Percentiles rank a stretch among this genome's conserved stretches.
phyloP scores from a whole-genome alignment of 176 grass and related monocot genomes.

The Thinopyrum elongatum region DNA sequence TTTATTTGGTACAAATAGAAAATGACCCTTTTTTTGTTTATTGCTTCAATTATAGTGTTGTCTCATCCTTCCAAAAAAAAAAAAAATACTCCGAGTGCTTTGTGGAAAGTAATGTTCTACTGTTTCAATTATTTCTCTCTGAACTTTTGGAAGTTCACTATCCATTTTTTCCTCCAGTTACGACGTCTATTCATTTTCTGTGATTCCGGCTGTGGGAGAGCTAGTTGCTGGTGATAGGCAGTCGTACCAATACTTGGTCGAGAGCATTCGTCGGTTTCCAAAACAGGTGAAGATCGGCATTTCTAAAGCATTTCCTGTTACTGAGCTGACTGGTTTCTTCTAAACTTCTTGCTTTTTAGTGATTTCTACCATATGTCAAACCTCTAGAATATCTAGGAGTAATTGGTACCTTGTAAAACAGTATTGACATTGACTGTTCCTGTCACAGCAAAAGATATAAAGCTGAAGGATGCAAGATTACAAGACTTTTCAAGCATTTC shows the following conservation, averaged over 20 bases:
- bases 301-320: constrained; percentile 1
- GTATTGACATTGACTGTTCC: background rate
- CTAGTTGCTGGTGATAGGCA: constrained; percentile 74
- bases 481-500: background rate
- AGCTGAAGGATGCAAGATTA: background rate
- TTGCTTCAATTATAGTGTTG: background rate
- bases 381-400: background rate
- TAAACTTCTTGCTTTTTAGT: background rate
- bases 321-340: background rate
- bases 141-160: background rate
- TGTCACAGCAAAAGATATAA: background rate
- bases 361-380: background rate
- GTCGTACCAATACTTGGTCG: constrained; percentile 94
- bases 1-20: background rate
- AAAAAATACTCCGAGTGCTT: background rate
- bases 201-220: constrained; percentile 88
- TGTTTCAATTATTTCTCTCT: background rate
- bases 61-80: background rate
- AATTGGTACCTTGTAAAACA: background rate
- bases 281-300: constrained; percentile 54
- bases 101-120: constrained; percentile 6
- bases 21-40: background rate
- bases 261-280: constrained; percentile 81
- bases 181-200: constrained; percentile 88
- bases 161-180: constrained; percentile 46